These are phyloP conservation scores for Backusella tarrabulga DNA, from an alignment of 192 early-diverging fungal species.

Conservation along the genomic window DNA sequence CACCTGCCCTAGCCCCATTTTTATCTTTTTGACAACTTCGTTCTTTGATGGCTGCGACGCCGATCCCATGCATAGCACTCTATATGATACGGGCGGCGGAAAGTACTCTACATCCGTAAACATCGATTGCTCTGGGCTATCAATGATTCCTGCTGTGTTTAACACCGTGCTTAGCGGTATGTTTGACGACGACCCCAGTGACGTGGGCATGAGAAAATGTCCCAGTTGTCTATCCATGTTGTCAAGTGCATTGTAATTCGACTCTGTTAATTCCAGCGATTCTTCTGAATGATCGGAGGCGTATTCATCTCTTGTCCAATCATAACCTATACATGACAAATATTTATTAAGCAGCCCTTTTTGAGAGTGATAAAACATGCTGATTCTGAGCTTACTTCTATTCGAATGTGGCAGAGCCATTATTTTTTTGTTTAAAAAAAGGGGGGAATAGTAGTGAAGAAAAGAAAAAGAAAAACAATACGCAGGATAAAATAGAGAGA, in stretches of 20 bases:
- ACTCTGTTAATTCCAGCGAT: not conserved
- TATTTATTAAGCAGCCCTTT: not conserved
- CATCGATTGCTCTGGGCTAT: not conserved
- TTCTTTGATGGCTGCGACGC: constrained; percentile 21
- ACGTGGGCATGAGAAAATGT: not conserved
- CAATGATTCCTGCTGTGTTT: not conserved
- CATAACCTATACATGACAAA: not conserved
- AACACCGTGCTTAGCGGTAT: no score
- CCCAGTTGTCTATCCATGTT: not conserved
- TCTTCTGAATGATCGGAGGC: constrained; percentile 2
- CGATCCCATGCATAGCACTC: constrained; percentile 31
- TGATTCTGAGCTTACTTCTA: not conserved
- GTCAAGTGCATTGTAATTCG: not conserved
- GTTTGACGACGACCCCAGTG: not conserved
- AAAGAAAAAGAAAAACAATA: not conserved
- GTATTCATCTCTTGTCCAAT: not conserved
- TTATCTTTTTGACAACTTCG: constrained; percentile 26
- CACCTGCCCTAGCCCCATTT: constrained; percentile 17
- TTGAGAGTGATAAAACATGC: not conserved
- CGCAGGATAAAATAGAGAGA: not conserved
- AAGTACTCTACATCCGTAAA: not conserved
- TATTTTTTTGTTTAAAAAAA: not conserved
- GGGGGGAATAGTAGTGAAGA: not conserved
- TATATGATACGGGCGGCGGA: constrained; percentile 11
- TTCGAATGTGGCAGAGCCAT: not conserved